Conservation (phyloP, 2,329 filamentous ascomycete genomes). For the Hypoxylon sp. region DNA sequence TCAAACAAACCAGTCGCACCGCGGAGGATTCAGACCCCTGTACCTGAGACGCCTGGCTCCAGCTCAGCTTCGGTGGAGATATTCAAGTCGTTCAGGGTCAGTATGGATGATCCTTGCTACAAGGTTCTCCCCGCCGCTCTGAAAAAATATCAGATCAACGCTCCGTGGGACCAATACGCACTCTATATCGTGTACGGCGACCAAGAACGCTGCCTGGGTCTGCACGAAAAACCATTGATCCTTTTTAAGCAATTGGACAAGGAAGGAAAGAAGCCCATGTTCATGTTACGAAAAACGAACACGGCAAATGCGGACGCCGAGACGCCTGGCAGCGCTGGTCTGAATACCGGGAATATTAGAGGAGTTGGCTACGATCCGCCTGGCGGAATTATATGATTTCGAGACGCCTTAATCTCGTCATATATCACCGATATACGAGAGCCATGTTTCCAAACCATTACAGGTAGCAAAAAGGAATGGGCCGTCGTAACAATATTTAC, state of each 20-base stretch:
- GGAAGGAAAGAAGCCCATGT: conserved; percentile 99
- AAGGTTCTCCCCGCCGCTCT: conserved; percentile 96
- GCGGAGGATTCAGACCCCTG: conserved; percentile 73
- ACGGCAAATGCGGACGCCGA: conserved; percentile 66
- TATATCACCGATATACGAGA: conserved; percentile 22
- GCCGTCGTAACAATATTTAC: conserved; percentile 19
- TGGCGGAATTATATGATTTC: conserved; percentile 69
- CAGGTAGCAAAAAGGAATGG: conserved; percentile 23
- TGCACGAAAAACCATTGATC: conserved; percentile 94
- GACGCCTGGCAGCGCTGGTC: conserved; percentile 68
- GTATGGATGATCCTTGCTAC: conserved; percentile 97
- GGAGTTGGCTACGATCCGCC: conserved; percentile 70
- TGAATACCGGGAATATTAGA: conserved; percentile 61
- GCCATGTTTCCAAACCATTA: conserved; percentile 22
- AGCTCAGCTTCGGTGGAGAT: conserved; percentile 84
- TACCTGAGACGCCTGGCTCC: conserved; percentile 71
- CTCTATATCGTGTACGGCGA: conserved; percentile 99
- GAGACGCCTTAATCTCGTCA: neutral
- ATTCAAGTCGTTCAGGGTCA: conserved; percentile 98
- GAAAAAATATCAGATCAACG: conserved; percentile 98
- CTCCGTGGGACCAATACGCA: conserved; percentile 97
- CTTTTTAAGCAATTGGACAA: conserved; percentile 97
- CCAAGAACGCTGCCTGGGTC: conserved; percentile 90
- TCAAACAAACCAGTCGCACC: conserved; percentile 61
- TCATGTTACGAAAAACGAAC: conserved; percentile 87